Evolutionary conservation across 257 asterid genomes (phyloP).

Genomic region (Ligustrum vulgare): DNA sequence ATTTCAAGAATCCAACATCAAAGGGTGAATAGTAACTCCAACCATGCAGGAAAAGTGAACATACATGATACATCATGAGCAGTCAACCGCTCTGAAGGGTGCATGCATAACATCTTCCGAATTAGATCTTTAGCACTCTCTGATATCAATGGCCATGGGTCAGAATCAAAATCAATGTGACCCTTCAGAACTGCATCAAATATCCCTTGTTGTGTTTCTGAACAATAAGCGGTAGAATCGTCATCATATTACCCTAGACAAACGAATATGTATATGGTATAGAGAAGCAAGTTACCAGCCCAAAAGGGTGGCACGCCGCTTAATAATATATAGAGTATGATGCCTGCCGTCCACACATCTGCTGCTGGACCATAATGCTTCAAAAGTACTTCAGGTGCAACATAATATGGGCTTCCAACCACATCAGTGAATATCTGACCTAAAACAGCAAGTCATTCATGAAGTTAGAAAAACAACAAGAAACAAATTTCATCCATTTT

Average conservation of each 20-base stretch:
- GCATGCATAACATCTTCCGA: constrained; percentile 79
- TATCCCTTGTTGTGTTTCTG: constrained; percentile 90
- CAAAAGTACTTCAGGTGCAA: constrained; percentile 92
- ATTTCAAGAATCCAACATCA: constrained; percentile 8
- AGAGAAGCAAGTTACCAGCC: constrained; percentile 63
- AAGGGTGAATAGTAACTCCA: constrained; percentile 14
- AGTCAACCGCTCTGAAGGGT: constrained; percentile 68
- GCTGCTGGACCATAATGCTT: constrained; percentile 93
- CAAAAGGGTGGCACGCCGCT: constrained; percentile 98
- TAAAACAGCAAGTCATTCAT: constrained; percentile 32
- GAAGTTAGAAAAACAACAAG: constrained; percentile 8
- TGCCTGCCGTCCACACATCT: constrained; percentile 97
- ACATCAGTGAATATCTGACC: constrained; percentile 90
- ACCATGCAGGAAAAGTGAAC: constrained; percentile 27
- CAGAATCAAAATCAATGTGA: constrained; percentile 72
- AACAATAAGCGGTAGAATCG: constrained; percentile 30
- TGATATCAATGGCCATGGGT: constrained; percentile 87
- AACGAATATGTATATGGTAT: neutral
- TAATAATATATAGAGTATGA: constrained; percentile 76
- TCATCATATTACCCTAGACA: constrained; percentile 17
- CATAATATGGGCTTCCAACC: constrained; percentile 96
- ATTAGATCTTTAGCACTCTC: constrained; percentile 87
- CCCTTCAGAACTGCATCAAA: constrained; percentile 87
- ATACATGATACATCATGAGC: constrained; percentile 89
- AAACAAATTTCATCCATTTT: neutral